Evolutionary conservation across 1,284 basidiomycete genomes (phyloP).

Genomic region (Rhodotorula sp.): DNA sequence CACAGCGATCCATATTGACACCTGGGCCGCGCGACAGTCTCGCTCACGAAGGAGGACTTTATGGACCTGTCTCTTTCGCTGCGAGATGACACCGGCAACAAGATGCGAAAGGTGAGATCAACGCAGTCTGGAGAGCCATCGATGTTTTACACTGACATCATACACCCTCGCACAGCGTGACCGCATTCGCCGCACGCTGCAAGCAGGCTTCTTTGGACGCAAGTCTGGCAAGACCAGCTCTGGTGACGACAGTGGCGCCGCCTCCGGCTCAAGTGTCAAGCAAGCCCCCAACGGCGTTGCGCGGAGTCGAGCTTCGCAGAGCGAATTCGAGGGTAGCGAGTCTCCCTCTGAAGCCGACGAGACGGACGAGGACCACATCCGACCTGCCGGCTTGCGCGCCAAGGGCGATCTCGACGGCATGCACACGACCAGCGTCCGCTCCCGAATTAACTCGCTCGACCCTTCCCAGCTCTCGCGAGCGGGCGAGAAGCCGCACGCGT

Average conservation of each 20-base stretch:
- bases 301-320: constrained; percentile 14
- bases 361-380: constrained; percentile 37
- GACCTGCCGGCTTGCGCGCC: background rate
- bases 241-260: constrained; percentile 2
- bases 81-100: constrained; percentile 70
- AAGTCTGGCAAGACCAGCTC: constrained; percentile 11
- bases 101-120: constrained; percentile 56
- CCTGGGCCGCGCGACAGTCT: constrained; percentile 53
- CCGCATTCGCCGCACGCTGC: constrained; percentile 35
- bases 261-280: background rate
- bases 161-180: constrained; percentile 25
- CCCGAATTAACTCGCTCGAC: constrained; percentile 32
- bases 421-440: constrained; percentile 4
- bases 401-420: background rate
- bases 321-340: constrained; percentile 31
- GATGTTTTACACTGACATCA: background rate
- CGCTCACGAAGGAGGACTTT: constrained; percentile 88
- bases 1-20: background rate
- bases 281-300: constrained; percentile 9
- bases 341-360: constrained; percentile 34
- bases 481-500: background rate
- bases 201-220: constrained; percentile 32
- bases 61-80: constrained; percentile 85
- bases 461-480: constrained; percentile 21
- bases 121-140: background rate